A percentile compares a stretch with the other conserved stretches of the same genome.
These are phyloP conservation scores for Bertia moriformis DNA, from an alignment of 2,329 filamentous ascomycete genomes.

Conservation along the genomic window DNA sequence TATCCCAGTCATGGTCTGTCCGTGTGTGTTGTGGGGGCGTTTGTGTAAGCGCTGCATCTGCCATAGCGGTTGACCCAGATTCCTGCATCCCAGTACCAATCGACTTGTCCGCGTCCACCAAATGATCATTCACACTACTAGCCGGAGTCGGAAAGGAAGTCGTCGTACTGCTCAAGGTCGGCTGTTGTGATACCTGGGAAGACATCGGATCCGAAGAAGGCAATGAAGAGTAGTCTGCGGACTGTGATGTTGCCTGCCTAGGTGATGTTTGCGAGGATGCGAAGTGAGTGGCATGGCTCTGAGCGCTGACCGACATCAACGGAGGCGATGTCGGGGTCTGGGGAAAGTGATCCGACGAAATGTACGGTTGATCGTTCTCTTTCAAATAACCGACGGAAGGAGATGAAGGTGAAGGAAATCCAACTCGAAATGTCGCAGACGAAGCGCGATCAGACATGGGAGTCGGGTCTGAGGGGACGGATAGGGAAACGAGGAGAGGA, in stretches of 20 bases:
- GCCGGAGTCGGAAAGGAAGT: slow-evolving; percentile 27
- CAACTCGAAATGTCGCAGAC: slow-evolving; percentile 16
- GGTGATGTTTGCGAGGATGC: slow-evolving; percentile 25
- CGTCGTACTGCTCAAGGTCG: slow-evolving; percentile 18
- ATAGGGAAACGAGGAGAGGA: not conserved
- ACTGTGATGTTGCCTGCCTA: slow-evolving; percentile 23
- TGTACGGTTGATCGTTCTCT: slow-evolving; percentile 7
- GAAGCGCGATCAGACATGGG: slow-evolving; percentile 21
- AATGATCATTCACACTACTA: slow-evolving; percentile 23
- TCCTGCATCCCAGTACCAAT: not conserved
- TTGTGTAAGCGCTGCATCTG: slow-evolving; percentile 14
- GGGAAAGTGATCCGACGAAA: slow-evolving; percentile 4
- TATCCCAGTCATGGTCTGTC: slow-evolving; percentile 17
- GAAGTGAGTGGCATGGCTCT: slow-evolving; percentile 28
- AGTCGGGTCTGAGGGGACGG: not conserved
- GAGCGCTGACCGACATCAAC: slow-evolving; percentile 32
- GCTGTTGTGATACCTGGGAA: slow-evolving; percentile 22
- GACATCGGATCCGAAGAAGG: slow-evolving; percentile 24
- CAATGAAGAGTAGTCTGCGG: slow-evolving; percentile 20
- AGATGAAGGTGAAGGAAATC: slow-evolving; percentile 24
- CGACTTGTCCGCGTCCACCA: slow-evolving; percentile 4
- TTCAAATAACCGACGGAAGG: slow-evolving; percentile 21
- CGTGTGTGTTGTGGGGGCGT: slow-evolving; percentile 14
- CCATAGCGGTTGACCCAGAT: not conserved
- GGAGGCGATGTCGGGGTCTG: slow-evolving; percentile 21